Conservation (phyloP, 1,139 yeast species). For the Wickerhamomyces sp. region DNA sequence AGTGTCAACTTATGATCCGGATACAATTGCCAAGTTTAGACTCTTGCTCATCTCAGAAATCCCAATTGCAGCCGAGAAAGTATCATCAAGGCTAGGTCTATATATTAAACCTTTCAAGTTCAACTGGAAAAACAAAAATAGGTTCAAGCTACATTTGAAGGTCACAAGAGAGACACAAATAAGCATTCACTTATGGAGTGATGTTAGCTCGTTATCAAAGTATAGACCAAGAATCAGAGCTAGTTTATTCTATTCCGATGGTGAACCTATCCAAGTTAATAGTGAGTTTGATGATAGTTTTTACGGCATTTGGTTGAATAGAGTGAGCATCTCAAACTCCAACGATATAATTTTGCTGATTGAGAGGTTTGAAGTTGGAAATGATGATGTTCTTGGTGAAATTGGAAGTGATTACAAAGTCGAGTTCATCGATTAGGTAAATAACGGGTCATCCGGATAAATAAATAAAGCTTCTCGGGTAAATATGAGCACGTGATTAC, state of each 20-base stretch:
- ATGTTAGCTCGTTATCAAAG: conserved; percentile 11
- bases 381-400: conserved; percentile 34
- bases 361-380: conserved; percentile 46
- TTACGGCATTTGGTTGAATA: conserved; percentile 20
- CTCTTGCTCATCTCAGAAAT: conserved; percentile 9
- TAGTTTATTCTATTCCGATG: conserved; percentile 34
- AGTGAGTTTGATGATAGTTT: conserved; percentile 28
- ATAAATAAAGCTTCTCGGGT: no score
- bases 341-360: conserved; percentile 30
- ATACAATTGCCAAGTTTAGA: conserved; percentile 15
- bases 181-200: conserved; percentile 27
- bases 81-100: conserved; percentile 31
- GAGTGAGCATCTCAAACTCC: conserved; percentile 3
- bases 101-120: conserved; percentile 26
- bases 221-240: conserved; percentile 32
- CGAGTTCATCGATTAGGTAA: background rate
- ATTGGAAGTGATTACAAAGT: conserved; percentile 29
- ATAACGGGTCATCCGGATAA: no score
- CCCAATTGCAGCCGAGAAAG: conserved; percentile 10
- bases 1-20: conserved; percentile 33
- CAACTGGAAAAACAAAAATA: conserved; percentile 36
- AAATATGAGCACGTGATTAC: no score
- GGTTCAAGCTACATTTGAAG: conserved; percentile 32
- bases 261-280: conserved; percentile 19
- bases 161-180: conserved; percentile 22